Evolutionary conservation across 2,329 filamentous ascomycete genomes (phyloP).

Genomic region (Aspergillus hiratsukae): DNA sequence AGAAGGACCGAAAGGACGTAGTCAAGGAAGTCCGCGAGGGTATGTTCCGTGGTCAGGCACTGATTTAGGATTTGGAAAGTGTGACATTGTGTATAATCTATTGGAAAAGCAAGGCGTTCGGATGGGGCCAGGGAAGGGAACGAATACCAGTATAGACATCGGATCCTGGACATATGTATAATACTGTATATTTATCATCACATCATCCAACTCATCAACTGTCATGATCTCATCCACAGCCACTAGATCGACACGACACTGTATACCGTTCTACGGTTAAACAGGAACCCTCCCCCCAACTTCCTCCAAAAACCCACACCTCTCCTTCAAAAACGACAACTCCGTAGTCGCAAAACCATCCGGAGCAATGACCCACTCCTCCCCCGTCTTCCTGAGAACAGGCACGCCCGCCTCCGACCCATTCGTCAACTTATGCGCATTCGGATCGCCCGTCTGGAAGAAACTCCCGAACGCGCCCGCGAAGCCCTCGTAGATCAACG

Average conservation of each 20-base stretch:
- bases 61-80: constrained; percentile 51
- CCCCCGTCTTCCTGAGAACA: constrained; percentile 29
- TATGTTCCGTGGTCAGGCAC: constrained; percentile 75
- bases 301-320: constrained; percentile 53
- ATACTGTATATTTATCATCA: constrained; percentile 5
- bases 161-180: constrained; percentile 1
- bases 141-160: constrained; percentile 2
- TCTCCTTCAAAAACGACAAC: constrained; percentile 38
- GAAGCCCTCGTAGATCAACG: constrained; percentile 54
- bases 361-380: constrained; percentile 51
- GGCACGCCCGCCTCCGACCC: constrained; percentile 42
- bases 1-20: constrained; percentile 81
- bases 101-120: not conserved
- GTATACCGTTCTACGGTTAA: constrained; percentile 16
- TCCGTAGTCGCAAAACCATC: constrained; percentile 42
- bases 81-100: constrained; percentile 11
- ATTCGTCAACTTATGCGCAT: constrained; percentile 52
- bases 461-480: constrained; percentile 58
- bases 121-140: not conserved
- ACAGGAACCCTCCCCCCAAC: constrained; percentile 47
- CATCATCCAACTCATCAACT: not conserved
- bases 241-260: not conserved
- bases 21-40: constrained; percentile 88
- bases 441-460: constrained; percentile 56
- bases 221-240: not conserved